Base-by-base conservation (phyloP, 192 early-diverging fungal genomes). In the Phlyctochytrium planicorne region DNA sequence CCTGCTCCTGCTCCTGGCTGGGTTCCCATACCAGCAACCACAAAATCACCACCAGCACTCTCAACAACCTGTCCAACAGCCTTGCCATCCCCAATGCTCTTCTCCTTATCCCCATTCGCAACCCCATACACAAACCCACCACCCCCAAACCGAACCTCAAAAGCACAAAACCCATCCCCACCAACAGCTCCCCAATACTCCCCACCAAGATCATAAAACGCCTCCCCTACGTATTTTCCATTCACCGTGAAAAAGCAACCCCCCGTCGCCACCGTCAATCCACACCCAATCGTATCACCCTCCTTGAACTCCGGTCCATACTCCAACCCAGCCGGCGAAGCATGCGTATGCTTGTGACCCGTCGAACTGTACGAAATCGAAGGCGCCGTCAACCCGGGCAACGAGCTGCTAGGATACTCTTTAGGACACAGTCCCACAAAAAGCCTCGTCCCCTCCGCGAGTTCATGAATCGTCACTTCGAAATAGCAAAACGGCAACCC, bases 271-370 rank as follows among this genome's bases (percentile, higher is more conserved):
- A n/a, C 25, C 50, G 56, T 47, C 17, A 70, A 20, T 16, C 68
- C 68, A 27, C 68, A 70, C 4, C 68, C 68, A n/a, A 70, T 27
- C 25, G 32, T 31, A 34, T 70, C 68, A 3, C 68, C 68, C 20
- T 40, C 37, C 34, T 55, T 55, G 27, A 62, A 70, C 47, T 40
- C 53, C 52, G 60, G 60, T 1, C 34, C 61, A 34, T 63, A 70
- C 30, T 53, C 2, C 12, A 57, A 10, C 20, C 55, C 55, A 27
- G 14, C 55, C 25, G 10, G 12, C 55, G 40, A 6, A 6, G 40
- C 6, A 20, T 47, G 40, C 40, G 40, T 47, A 20, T 47, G 40
- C 40, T 47, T 47, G 40, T 6, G 6, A 20, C 40, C 40, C 6
- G 6, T 20, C 40, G 40, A 47, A 6, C 10, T 20, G 20, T 14